Evolutionary conservation across 768 basidiomycete genomes (phyloP).

Genomic region (Trametes meyenii): DNA sequence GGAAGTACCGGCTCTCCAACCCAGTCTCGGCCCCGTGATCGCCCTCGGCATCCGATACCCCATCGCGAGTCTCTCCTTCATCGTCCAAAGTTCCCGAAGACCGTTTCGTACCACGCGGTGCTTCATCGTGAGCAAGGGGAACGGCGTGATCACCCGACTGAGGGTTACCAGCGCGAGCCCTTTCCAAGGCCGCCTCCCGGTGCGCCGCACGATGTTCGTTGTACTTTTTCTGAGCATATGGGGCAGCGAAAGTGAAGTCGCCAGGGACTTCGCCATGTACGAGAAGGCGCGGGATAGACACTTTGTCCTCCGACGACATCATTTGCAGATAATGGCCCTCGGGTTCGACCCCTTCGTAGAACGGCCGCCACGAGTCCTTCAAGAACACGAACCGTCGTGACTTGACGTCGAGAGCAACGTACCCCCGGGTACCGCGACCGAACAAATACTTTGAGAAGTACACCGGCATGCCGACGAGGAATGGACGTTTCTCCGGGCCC

Average conservation of each 20-base stretch:
- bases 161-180: too few species aligned
- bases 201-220: not conserved
- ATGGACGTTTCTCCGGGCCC: not conserved
- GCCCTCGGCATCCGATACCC: not conserved
- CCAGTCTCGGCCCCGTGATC: too few species aligned
- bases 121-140: not conserved
- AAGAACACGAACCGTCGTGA: constrained; percentile 10
- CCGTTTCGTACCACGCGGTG: not conserved
- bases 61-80: not conserved
- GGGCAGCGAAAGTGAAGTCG: not conserved
- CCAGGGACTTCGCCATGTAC: constrained; percentile 2
- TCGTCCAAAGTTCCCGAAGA: not conserved
- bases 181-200: not conserved
- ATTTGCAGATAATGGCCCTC: constrained; percentile 1
- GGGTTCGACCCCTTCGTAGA: not conserved
- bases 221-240: not conserved
- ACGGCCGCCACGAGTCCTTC: constrained; percentile 21
- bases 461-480: not conserved
- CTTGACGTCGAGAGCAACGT: constrained; percentile 18
- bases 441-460: not conserved
- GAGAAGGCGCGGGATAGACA: constrained; percentile 2
- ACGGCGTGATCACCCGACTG: too few species aligned
- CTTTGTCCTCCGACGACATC: not conserved
- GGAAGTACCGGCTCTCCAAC: too few species aligned
- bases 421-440: constrained; percentile 11